Conservation (phyloP, 2,329 filamentous ascomycete species). For the Trichoderma sp. region DNA sequence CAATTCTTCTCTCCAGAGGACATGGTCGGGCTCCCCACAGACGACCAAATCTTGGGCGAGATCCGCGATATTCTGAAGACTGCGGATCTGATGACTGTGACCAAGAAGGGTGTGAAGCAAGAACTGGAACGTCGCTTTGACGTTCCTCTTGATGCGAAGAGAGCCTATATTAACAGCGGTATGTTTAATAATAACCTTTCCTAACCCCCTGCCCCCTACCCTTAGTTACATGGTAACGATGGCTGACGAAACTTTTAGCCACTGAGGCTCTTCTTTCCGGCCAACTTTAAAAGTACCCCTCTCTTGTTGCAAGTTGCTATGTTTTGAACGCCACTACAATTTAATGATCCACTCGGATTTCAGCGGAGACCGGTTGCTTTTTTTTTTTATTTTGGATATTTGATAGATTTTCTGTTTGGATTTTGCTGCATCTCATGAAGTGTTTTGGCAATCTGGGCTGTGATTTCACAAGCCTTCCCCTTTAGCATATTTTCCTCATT, state of each 20-base stretch:
- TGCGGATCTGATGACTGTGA: slow-evolving; percentile 95
- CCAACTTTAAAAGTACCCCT: slow-evolving; percentile 59
- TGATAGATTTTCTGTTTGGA: background rate
- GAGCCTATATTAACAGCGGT: slow-evolving; percentile 93
- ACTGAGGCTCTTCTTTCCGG: slow-evolving; percentile 80
- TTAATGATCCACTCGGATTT: slow-evolving; percentile 13
- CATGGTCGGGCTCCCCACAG: slow-evolving; percentile 76
- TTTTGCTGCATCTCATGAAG: background rate
- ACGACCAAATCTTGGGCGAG: slow-evolving; percentile 88
- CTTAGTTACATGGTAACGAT: background rate
- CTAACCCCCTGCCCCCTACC: background rate
- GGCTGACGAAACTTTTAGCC: slow-evolving; percentile 48
- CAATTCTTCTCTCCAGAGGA: slow-evolving; percentile 67
- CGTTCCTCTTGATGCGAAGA: slow-evolving; percentile 81
- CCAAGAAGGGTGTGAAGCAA: slow-evolving; percentile 96
- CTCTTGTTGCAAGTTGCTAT: background rate
- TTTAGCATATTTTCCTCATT: background rate
- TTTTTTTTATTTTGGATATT: background rate
- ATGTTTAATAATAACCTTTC: slow-evolving; percentile 48
- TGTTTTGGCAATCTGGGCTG: background rate
- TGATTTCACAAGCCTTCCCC: background rate
- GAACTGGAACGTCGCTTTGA: slow-evolving; percentile 92
- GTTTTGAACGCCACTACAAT: slow-evolving; percentile 13
- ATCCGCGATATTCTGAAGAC: slow-evolving; percentile 91
- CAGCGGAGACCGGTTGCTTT: background rate